Percentiles rank a stretch among this genome's conserved stretches.
These are phyloP conservation scores for Pezicula rhizophila DNA, from an alignment of 2,329 filamentous ascomycete genomes.

Conservation along the genomic window DNA sequence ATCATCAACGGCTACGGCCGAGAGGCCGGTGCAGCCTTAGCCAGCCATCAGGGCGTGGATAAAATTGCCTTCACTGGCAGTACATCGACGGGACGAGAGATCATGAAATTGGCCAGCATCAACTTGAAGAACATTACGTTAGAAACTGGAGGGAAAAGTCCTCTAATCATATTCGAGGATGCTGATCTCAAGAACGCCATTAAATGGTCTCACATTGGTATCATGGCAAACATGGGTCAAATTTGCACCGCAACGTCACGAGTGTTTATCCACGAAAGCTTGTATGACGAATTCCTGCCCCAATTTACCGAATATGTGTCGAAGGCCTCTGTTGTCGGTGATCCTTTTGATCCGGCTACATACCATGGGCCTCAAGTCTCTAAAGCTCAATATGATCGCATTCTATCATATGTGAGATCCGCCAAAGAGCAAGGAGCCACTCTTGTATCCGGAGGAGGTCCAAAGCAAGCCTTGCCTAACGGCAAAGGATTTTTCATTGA, in stretches of 20 bases:
- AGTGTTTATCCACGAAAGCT: slow-evolving; percentile 48
- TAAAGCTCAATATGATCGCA: slow-evolving; percentile 36
- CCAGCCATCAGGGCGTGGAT: slow-evolving; percentile 59
- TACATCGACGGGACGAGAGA: slow-evolving; percentile 29
- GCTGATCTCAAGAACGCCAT: slow-evolving; percentile 34
- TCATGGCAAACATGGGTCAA: slow-evolving; percentile 54
- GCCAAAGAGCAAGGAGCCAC: slow-evolving; percentile 34
- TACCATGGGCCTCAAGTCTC: slow-evolving; percentile 41
- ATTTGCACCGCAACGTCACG: slow-evolving; percentile 54
- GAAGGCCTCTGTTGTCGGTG: slow-evolving; percentile 30
- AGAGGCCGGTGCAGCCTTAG: slow-evolving; percentile 60
- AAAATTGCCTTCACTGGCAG: slow-evolving; percentile 32
- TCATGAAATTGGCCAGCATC: slow-evolving; percentile 36
- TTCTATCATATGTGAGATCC: slow-evolving; percentile 35
- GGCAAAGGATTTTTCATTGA: slow-evolving; percentile 58
- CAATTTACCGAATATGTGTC: slow-evolving; percentile 28
- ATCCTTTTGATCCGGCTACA: slow-evolving; percentile 34
- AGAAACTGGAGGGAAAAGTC: slow-evolving; percentile 35
- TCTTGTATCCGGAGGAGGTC: slow-evolving; percentile 29
- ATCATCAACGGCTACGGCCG: too few relatives aligned
- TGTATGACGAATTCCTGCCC: slow-evolving; percentile 38
- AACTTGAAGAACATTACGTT: slow-evolving; percentile 34
- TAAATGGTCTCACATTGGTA: slow-evolving; percentile 40
- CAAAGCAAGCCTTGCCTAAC: slow-evolving; percentile 28
- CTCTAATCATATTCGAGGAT: slow-evolving; percentile 35